Percentiles rank a stretch among this genome's conserved stretches.
Evolutionary conservation across 2,329 filamentous ascomycete genomes (phyloP).

Genomic region (Dendryphion nanum): DNA sequence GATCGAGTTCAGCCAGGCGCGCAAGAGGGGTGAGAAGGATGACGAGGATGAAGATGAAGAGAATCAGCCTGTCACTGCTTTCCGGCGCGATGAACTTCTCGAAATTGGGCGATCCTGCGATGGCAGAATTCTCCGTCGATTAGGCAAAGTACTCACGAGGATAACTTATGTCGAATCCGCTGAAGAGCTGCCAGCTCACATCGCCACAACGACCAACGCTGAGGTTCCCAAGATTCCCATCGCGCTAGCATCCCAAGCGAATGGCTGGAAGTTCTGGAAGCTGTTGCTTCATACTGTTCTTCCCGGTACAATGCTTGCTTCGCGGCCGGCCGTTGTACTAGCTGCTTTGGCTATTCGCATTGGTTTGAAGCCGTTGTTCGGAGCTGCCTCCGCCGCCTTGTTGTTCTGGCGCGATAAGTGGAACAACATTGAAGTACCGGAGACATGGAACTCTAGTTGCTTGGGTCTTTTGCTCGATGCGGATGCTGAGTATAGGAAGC

Average conservation of each 20-base stretch:
- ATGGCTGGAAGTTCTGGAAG: constrained; percentile 48
- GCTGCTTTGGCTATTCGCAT: constrained; percentile 51
- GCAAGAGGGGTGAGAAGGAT: constrained; percentile 7
- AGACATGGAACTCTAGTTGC: constrained; percentile 52
- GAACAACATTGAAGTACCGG: constrained; percentile 49
- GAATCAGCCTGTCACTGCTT: constrained; percentile 28
- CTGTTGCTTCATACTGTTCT: constrained; percentile 49
- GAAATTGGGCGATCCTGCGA: constrained; percentile 55
- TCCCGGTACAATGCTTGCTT: constrained; percentile 48
- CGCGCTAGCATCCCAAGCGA: constrained; percentile 37
- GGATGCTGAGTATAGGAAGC: constrained; percentile 29
- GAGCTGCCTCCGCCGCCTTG: constrained; percentile 45
- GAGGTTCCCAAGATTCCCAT: constrained; percentile 47
- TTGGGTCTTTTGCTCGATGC: constrained; percentile 50
- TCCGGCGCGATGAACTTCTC: constrained; percentile 49
- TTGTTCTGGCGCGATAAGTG: constrained; percentile 44
- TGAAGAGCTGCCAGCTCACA: constrained; percentile 46
- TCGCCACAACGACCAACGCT: constrained; percentile 27
- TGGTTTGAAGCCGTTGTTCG: constrained; percentile 45
- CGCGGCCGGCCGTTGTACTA: constrained; percentile 47
- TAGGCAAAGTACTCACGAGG: constrained; percentile 49
- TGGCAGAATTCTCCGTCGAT: constrained; percentile 46
- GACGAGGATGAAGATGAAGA: constrained; percentile 15
- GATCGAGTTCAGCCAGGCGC: constrained; percentile 16
- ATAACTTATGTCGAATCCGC: constrained; percentile 45